Percentiles rank a stretch among this genome's conserved stretches.
These are phyloP conservation scores for Farysia itapuensis DNA, from an alignment of 1,284 basidiomycete genomes.

Conservation along the genomic window DNA sequence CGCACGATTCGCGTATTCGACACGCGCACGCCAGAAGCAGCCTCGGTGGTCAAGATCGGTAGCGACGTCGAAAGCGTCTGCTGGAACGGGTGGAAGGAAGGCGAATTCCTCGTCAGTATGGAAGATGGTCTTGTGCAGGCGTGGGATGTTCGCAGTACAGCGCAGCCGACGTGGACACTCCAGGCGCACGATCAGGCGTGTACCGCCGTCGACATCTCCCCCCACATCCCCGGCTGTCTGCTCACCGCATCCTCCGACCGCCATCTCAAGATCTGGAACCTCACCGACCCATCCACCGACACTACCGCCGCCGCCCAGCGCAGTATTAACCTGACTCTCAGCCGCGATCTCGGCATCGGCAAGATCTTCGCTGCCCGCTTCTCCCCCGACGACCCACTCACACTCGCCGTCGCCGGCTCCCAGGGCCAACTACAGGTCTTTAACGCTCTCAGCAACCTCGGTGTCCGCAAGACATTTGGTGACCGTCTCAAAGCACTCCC, in stretches of 20 bases:
- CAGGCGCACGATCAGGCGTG: slow-evolving; percentile 92
- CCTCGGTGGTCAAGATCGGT: slow-evolving; percentile 76
- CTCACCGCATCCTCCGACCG: slow-evolving; percentile 93
- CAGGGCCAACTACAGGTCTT: slow-evolving; percentile 91
- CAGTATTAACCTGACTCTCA: slow-evolving; percentile 79
- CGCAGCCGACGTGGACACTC: slow-evolving; percentile 73
- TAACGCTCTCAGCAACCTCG: slow-evolving; percentile 66
- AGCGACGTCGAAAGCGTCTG: slow-evolving; percentile 89
- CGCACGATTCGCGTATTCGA: slow-evolving; percentile 91
- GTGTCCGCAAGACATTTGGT: slow-evolving; percentile 59
- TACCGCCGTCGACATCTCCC: slow-evolving; percentile 87
- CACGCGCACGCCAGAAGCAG: slow-evolving; percentile 75
- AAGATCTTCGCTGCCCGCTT: slow-evolving; percentile 89
- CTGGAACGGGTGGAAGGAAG: slow-evolving; percentile 93
- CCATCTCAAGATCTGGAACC: slow-evolving; percentile 81
- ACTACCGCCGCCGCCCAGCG: neutral
- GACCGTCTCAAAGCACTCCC: slow-evolving; percentile 50
- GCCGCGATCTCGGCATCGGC: slow-evolving; percentile 89
- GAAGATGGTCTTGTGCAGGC: slow-evolving; percentile 65
- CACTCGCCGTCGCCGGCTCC: slow-evolving; percentile 88
- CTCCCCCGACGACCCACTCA: slow-evolving; percentile 91
- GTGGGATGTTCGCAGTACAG: slow-evolving; percentile 81
- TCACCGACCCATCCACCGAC: slow-evolving; percentile 65
- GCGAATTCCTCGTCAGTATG: slow-evolving; percentile 78
- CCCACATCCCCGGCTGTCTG: slow-evolving; percentile 85